Evolutionary conservation across 768 basidiomycete genomes (phyloP).

Genomic region (Boletus edulis): DNA sequence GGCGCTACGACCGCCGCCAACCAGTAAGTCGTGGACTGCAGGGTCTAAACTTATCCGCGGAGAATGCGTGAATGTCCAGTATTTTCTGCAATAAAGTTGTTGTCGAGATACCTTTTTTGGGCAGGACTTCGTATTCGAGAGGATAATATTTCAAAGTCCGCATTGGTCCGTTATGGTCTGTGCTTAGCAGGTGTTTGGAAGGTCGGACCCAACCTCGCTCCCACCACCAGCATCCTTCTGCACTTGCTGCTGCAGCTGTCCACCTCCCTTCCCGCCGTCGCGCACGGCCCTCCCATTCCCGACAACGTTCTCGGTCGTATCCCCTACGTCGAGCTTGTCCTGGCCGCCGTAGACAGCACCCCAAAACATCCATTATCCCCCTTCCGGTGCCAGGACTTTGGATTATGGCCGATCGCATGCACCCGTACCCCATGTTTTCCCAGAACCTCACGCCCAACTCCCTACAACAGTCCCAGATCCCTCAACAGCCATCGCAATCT

Average conservation of each 20-base stretch:
- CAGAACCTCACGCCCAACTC: conserved; percentile 45
- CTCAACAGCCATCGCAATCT: conserved; percentile 45
- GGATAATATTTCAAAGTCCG: conserved; percentile 32
- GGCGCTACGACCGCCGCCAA: background rate
- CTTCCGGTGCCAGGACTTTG: conserved; percentile 26
- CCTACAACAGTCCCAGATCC: conserved; percentile 41
- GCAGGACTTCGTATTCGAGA: conserved; percentile 17
- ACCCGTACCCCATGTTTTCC: conserved; percentile 54
- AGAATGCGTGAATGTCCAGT: background rate
- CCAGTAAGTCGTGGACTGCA: background rate
- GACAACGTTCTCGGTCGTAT: conserved; percentile 23
- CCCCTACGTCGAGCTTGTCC: conserved; percentile 20
- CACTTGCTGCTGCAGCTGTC: conserved; percentile 28
- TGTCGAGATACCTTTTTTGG: conserved; percentile 9
- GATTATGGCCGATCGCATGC: conserved; percentile 62
- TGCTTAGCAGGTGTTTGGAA: conserved; percentile 39
- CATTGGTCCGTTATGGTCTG: conserved; percentile 34
- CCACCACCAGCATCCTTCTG: conserved; percentile 53
- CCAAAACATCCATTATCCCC: conserved; percentile 31
- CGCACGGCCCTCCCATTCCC: conserved; percentile 38
- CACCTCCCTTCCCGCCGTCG: conserved; percentile 45
- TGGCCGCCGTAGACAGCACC: conserved; percentile 27
- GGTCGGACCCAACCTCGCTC: conserved; percentile 52
- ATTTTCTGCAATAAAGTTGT: conserved; percentile 22
- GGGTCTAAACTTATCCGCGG: conserved; percentile 5